phyloP scores from a whole-genome alignment of 2,329 filamentous ascomycete species.

The Pseudocercospora pini-densiflorae region DNA sequence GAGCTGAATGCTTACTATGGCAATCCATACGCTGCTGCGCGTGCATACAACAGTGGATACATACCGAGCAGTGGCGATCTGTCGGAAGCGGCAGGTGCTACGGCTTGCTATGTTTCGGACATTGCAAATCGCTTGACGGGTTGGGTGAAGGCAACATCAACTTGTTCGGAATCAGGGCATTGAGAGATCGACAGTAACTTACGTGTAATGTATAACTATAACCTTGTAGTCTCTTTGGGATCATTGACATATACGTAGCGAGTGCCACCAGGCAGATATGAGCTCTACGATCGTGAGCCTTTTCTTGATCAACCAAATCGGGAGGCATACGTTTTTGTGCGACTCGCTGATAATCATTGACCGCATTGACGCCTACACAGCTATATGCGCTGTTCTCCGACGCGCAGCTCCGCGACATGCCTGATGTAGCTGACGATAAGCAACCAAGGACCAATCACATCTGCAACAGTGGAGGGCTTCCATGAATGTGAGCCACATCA shows the following conservation, averaged over 20 bases:
- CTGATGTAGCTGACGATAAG: not conserved
- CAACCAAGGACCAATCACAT: not conserved
- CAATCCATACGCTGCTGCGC: conserved; percentile 48
- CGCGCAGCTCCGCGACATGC: not conserved
- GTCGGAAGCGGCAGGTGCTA: conserved; percentile 50
- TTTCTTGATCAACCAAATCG: too few species aligned
- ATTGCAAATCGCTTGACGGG: conserved; percentile 55
- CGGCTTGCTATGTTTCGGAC: conserved; percentile 58
- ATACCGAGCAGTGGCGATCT: conserved; percentile 11
- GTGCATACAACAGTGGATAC: conserved; percentile 47
- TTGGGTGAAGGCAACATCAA: conserved; percentile 37
- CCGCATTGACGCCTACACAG: not conserved
- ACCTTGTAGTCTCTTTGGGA: too few species aligned
- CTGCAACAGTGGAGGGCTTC: not conserved
- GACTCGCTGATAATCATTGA: not conserved
- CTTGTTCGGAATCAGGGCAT: not conserved
- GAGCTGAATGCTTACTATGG: conserved; percentile 39
- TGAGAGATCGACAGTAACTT: not conserved
- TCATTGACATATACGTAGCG: too few species aligned
- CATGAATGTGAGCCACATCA: too few species aligned
- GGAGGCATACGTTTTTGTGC: not conserved
- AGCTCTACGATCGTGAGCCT: too few species aligned
- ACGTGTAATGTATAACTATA: not conserved
- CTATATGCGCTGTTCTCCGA: not conserved
- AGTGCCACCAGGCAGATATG: too few species aligned